Evolutionary conservation across 2,329 filamentous ascomycete species (phyloP).

Genomic region (Aspergillus jensenii): DNA sequence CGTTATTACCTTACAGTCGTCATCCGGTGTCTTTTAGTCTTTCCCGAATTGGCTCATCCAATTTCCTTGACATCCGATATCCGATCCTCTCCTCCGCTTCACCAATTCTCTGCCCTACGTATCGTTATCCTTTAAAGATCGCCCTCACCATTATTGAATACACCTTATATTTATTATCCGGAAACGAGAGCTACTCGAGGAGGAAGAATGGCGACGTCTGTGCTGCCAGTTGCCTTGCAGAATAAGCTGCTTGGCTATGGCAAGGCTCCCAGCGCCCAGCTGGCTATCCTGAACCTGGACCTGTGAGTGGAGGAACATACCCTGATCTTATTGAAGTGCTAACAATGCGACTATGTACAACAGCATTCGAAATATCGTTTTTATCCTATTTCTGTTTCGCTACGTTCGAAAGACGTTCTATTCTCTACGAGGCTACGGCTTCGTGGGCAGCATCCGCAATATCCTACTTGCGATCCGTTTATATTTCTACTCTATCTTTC

Average conservation of each 20-base stretch:
- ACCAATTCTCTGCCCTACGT: not conserved
- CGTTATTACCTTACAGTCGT: not conserved
- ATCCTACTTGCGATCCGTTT: slow-evolving; percentile 71
- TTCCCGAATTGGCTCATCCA: slow-evolving; percentile 1
- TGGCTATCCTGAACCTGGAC: slow-evolving; percentile 41
- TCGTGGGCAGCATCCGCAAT: slow-evolving; percentile 75
- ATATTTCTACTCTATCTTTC: slow-evolving; percentile 78
- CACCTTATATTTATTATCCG: not conserved
- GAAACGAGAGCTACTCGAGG: not conserved
- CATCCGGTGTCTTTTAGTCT: not conserved
- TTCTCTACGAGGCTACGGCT: slow-evolving; percentile 83
- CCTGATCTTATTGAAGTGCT: not conserved
- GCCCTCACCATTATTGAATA: not conserved
- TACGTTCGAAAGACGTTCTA: slow-evolving; percentile 77
- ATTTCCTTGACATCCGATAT: slow-evolving; percentile 16
- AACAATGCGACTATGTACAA: not conserved
- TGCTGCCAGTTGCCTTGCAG: slow-evolving; percentile 45
- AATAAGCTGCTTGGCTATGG: slow-evolving; percentile 43
- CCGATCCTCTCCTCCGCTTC: slow-evolving; percentile 12
- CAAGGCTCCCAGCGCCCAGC: slow-evolving; percentile 32
- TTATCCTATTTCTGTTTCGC: slow-evolving; percentile 82
- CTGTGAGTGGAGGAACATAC: slow-evolving; percentile 36
- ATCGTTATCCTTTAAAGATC: slow-evolving; percentile 1
- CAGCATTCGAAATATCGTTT: slow-evolving; percentile 82
- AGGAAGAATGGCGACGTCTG: slow-evolving; percentile 39